Evolutionary conservation across 371 early-diverging fungal species (phyloP).

Genomic region (Mortierella sp.): DNA sequence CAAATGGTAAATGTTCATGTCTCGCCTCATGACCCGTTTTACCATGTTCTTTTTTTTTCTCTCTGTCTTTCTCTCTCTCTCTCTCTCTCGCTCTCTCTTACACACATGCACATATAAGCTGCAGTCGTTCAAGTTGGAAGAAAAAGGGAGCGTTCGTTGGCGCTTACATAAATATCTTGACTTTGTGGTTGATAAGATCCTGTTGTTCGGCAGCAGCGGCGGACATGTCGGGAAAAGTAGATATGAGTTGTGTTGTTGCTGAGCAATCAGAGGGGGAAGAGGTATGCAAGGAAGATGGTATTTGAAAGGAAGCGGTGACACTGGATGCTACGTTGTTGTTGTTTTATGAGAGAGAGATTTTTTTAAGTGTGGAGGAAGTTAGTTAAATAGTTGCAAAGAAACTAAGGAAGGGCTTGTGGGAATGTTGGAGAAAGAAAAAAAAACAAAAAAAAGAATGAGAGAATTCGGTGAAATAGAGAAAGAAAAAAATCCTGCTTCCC

Average conservation of each 20-base stretch:
- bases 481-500: not conserved
- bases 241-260: not conserved
- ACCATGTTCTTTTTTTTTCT: too few species aligned
- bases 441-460: not conserved
- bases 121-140: not conserved
- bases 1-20: not conserved
- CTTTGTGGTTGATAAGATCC: constrained; percentile 44
- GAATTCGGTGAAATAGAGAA: not conserved
- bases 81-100: not conserved
- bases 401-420: not conserved
- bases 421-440: not conserved
- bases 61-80: too few species aligned
- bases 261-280: not conserved
- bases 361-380: too few species aligned
- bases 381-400: not conserved
- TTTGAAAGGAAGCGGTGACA: too few species aligned
- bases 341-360: not conserved
- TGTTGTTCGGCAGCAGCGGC: not conserved
- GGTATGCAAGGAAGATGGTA: too few species aligned
- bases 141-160: not conserved
- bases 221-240: not conserved
- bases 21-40: not conserved
- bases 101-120: not conserved
- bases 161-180: constrained; percentile 54
- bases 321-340: not conserved